phyloP scores from a whole-genome alignment of 768 basidiomycete genomes.

The Megacollybia marginata region DNA sequence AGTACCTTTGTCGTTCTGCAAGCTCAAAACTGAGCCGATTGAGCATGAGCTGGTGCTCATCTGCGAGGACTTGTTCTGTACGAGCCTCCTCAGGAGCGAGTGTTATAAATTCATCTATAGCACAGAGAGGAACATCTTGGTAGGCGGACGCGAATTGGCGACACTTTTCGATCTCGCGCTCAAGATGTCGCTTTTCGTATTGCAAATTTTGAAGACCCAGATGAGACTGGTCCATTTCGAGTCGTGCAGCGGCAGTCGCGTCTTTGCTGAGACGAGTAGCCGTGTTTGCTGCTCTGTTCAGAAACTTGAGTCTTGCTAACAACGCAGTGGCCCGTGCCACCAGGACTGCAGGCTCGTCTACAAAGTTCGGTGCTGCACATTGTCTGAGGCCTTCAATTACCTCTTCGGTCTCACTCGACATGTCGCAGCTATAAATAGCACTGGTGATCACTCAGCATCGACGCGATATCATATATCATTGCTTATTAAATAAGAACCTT shows the following conservation, averaged over 20 bases:
- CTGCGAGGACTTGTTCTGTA: slow-evolving; percentile 49
- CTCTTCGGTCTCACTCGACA: not conserved
- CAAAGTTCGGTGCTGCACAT: slow-evolving; percentile 42
- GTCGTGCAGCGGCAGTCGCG: slow-evolving; percentile 68
- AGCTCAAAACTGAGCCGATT: slow-evolving; percentile 84
- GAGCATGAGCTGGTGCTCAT: slow-evolving; percentile 82
- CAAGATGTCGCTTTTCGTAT: slow-evolving; percentile 85
- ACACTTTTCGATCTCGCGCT: slow-evolving; percentile 89
- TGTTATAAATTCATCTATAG: slow-evolving; percentile 56
- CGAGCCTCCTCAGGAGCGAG: slow-evolving; percentile 66
- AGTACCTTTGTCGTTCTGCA: slow-evolving; percentile 78
- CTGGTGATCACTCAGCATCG: slow-evolving; percentile 6
- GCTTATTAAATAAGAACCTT: not conserved
- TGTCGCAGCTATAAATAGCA: not conserved
- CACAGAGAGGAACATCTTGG: slow-evolving; percentile 77
- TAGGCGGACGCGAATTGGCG: slow-evolving; percentile 83
- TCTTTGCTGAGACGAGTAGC: slow-evolving; percentile 63
- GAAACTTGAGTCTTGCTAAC: slow-evolving; percentile 70
- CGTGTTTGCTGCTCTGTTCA: slow-evolving; percentile 69
- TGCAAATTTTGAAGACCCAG: slow-evolving; percentile 80
- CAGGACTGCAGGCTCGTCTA: slow-evolving; percentile 37
- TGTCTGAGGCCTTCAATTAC: slow-evolving; percentile 35
- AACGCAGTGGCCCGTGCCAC: slow-evolving; percentile 69
- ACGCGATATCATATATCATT: too few species aligned
- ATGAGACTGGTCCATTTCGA: slow-evolving; percentile 87